These are phyloP conservation scores for Aureobasidium sp. DNA, from an alignment of 2,329 filamentous ascomycete genomes.

Conservation along the genomic window DNA sequence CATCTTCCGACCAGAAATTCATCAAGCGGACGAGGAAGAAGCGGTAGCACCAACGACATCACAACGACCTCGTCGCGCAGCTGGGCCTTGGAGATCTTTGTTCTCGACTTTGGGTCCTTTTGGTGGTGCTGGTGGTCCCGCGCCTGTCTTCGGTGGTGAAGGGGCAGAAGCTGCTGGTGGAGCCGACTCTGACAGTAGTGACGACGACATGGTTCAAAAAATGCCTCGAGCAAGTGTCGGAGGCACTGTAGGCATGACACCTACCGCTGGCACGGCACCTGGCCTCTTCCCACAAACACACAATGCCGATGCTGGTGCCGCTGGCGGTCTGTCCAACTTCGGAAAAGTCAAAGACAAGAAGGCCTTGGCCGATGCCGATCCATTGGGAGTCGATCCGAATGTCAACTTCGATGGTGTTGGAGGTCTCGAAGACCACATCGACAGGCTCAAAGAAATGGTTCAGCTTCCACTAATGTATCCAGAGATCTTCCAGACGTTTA, in stretches of 20 bases:
- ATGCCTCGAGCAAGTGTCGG: conserved; percentile 41
- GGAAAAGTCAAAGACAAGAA: conserved; percentile 93
- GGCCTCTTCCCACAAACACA: conserved; percentile 52
- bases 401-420: conserved; percentile 94
- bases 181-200: conserved; percentile 91
- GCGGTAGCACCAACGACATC: conserved; percentile 52
- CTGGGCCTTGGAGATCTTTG: conserved; percentile 64
- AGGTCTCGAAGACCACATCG: conserved; percentile 86
- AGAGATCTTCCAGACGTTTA: conserved; percentile 83
- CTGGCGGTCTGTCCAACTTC: conserved; percentile 65
- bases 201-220: conserved; percentile 74
- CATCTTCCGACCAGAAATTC: conserved; percentile 67
- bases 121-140: conserved; percentile 69
- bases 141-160: conserved; percentile 66
- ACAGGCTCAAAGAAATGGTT: conserved; percentile 98
- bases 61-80: conserved; percentile 52
- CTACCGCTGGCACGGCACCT: conserved; percentile 45
- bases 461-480: conserved; percentile 89
- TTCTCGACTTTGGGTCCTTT: conserved; percentile 92
- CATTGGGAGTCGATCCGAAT: conserved; percentile 82
- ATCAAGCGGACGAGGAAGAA: conserved; percentile 62
- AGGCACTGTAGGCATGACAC: conserved; percentile 60
- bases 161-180: conserved; percentile 67
- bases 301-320: conserved; percentile 50
- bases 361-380: conserved; percentile 85